Conservation (phyloP, 306 rosid species). For the Trifolium subterraneum region DNA sequence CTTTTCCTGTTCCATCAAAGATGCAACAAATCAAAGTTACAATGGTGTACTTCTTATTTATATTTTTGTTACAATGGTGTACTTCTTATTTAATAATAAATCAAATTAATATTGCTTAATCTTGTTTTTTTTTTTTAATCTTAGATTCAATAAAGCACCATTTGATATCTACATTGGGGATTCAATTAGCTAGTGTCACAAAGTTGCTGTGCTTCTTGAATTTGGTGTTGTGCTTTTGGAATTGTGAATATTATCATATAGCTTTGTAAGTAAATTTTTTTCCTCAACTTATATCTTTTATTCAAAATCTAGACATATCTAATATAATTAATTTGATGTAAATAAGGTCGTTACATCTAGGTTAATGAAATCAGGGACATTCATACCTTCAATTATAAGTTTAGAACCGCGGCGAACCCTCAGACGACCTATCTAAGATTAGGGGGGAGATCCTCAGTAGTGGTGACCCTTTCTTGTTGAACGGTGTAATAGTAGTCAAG, state of each 20-base stretch:
- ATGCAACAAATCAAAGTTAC: constrained; percentile 6
- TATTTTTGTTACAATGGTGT: neutral
- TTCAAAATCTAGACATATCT: neutral
- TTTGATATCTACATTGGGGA: constrained; percentile 14
- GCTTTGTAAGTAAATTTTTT: neutral
- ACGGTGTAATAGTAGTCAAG: neutral
- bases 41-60: neutral
- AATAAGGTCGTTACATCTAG: neutral
- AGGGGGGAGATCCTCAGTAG: no score
- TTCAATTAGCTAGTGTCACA: constrained; percentile 23
- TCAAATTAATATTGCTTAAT: constrained; percentile 8
- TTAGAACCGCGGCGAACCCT: no score
- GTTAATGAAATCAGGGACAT: neutral
- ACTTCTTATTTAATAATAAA: neutral
- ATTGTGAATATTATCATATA: constrained; percentile 19
- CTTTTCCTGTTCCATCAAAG: constrained; percentile 18
- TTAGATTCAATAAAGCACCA: constrained; percentile 15
- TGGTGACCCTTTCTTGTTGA: no score
- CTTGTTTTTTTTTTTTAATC: neutral
- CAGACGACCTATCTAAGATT: no score
- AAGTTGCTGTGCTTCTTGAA: neutral
- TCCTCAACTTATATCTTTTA: neutral
- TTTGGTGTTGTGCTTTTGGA: constrained; percentile 4
- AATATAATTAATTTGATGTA: no score
- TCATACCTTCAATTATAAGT: no score